Conservation (phyloP, 1,139 yeast genomes). For the Zhuliangozyma blackwelliae region DNA sequence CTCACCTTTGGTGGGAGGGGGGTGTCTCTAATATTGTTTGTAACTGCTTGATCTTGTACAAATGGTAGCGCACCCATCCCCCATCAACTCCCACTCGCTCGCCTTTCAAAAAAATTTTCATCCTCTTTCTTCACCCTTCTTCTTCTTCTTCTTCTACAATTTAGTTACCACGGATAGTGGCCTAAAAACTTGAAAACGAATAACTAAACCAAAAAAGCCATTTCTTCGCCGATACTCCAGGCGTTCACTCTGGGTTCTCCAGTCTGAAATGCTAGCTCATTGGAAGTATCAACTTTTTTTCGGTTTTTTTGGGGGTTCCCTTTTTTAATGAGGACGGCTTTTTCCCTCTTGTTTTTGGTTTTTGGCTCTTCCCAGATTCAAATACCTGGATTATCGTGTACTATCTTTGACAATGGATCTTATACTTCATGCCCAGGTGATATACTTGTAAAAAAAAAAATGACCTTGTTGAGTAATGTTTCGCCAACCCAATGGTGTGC, state of each 20-base stretch:
- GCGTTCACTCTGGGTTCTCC: constrained; percentile 16
- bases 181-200: constrained; percentile 21
- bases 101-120: not conserved
- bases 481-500: too few species aligned
- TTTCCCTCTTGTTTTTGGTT: constrained; percentile 22
- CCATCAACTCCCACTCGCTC: too few species aligned
- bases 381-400: constrained; percentile 49
- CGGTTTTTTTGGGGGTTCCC: constrained; percentile 9
- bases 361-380: constrained; percentile 41
- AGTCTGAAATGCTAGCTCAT: constrained; percentile 8
- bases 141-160: constrained; percentile 22
- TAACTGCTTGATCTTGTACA: too few species aligned
- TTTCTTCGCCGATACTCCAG: constrained; percentile 4
- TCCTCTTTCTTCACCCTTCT: not conserved
- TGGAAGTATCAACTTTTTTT: constrained; percentile 7
- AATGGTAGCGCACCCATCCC: too few species aligned
- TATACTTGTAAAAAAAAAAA: constrained; percentile 12
- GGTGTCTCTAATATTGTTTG: too few species aligned
- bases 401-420: constrained; percentile 31
- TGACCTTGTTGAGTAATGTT: too few species aligned
- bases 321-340: constrained; percentile 12
- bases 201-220: constrained; percentile 7
- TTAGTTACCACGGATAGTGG: constrained; percentile 44
- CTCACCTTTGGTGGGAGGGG: too few species aligned
- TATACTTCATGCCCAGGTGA: constrained; percentile 55